Conservation (phyloP, 2,329 filamentous ascomycete species). For the Phoma sp. region DNA sequence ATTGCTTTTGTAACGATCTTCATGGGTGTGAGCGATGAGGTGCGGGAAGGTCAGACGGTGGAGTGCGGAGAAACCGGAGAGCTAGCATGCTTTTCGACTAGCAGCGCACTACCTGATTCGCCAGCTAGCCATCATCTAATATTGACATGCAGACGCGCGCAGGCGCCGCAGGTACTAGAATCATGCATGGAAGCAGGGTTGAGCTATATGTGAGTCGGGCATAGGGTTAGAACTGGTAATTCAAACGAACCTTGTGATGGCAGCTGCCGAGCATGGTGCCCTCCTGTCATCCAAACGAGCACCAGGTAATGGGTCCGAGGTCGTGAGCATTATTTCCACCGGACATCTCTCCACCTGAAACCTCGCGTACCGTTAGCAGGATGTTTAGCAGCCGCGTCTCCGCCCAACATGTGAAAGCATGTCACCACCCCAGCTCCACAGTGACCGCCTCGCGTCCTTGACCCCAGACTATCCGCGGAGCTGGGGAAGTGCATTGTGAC, state of each 20-base stretch:
- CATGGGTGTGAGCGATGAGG: slow-evolving; percentile 14
- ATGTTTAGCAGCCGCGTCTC: slow-evolving; percentile 1
- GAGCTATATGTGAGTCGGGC: slow-evolving; percentile 11
- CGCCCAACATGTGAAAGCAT: slow-evolving; percentile 1
- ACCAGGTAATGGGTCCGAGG: not conserved
- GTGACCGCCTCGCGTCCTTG: not conserved
- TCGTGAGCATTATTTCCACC: slow-evolving; percentile 3
- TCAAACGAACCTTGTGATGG: slow-evolving; percentile 14
- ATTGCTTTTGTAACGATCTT: slow-evolving; percentile 11
- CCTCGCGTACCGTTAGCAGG: not conserved
- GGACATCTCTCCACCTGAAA: not conserved
- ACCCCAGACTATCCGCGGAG: not conserved
- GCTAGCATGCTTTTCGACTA: slow-evolving; percentile 11
- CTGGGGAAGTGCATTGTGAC: not conserved
- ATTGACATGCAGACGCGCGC: slow-evolving; percentile 9
- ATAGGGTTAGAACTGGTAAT: slow-evolving; percentile 13
- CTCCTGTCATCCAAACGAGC: not conserved
- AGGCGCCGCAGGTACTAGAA: slow-evolving; percentile 20
- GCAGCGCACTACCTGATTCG: slow-evolving; percentile 4
- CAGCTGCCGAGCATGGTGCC: slow-evolving; percentile 7
- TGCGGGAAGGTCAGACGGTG: slow-evolving; percentile 15
- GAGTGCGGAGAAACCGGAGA: slow-evolving; percentile 19
- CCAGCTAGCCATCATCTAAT: slow-evolving; percentile 2
- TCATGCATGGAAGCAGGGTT: slow-evolving; percentile 13
- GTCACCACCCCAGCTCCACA: slow-evolving; percentile 7